Conservation (phyloP, 1,284 basidiomycete species). For the Sphaerobolus stellatus region DNA sequence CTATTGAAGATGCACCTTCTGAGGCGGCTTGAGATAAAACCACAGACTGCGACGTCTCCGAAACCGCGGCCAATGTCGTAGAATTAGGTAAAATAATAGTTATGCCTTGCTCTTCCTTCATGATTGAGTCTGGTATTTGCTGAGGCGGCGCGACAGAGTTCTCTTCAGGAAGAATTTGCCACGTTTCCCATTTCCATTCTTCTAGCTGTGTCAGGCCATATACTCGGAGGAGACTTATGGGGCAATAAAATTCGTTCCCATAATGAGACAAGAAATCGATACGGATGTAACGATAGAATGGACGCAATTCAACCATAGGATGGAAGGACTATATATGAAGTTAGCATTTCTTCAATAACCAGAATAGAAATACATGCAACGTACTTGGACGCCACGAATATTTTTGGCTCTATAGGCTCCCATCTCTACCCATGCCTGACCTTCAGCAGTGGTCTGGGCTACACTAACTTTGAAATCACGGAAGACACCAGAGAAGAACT, state of each 20-base stretch:
- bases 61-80: too few species aligned
- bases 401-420: slow-evolving; percentile 88
- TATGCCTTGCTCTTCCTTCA: too few species aligned
- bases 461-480: slow-evolving; percentile 88
- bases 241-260: slow-evolving; percentile 95
- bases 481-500: slow-evolving; percentile 98
- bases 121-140: too few species aligned
- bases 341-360: slow-evolving; percentile 1
- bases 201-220: slow-evolving; percentile 97
- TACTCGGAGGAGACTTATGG: slow-evolving; percentile 88
- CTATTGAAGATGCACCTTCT: too few species aligned
- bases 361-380: slow-evolving; percentile 23
- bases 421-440: slow-evolving; percentile 68
- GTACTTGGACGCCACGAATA: slow-evolving; percentile 87
- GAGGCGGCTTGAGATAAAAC: too few species aligned
- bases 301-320: slow-evolving; percentile 61
- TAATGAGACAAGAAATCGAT: slow-evolving; percentile 95
- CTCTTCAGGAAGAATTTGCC: slow-evolving; percentile 45
- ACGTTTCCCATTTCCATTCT: slow-evolving; percentile 89
- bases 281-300: slow-evolving; percentile 91
- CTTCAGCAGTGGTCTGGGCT: slow-evolving; percentile 66
- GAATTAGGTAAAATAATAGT: too few species aligned
- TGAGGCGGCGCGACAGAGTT: too few species aligned
- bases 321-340: slow-evolving; percentile 64
- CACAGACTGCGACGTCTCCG: too few species aligned